Percentiles rank a stretch among this genome's conserved stretches.
Evolutionary conservation across 345 rosid species (phyloP).

Genomic region (Kandelia obovata): DNA sequence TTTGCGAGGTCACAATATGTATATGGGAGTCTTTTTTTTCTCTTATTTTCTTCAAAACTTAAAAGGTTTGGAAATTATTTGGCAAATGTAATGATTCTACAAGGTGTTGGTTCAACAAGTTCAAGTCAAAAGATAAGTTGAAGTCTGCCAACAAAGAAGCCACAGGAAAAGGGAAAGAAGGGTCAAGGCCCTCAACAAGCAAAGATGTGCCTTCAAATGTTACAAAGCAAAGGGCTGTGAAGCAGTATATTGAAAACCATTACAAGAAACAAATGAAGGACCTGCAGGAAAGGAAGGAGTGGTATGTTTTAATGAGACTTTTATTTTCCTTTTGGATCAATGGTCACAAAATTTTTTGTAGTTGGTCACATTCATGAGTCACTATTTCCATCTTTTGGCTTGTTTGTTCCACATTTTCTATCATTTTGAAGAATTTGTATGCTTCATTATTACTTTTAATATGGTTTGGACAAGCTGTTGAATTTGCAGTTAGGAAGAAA

Average conservation of each 20-base stretch:
- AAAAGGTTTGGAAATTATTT: constrained; percentile 5
- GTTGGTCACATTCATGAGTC: background rate
- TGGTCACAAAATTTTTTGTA: background rate
- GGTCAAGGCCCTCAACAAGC: constrained; percentile 42
- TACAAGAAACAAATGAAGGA: constrained; percentile 87
- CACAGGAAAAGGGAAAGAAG: constrained; percentile 55
- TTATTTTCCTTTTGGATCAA: constrained; percentile 12
- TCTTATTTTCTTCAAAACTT: background rate
- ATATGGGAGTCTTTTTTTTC: background rate
- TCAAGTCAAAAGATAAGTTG: constrained; percentile 62
- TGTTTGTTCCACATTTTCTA: background rate
- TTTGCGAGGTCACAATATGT: background rate
- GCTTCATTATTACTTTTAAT: background rate
- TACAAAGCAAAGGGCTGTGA: constrained; percentile 90
- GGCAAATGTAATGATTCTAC: constrained; percentile 49
- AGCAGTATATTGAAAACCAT: constrained; percentile 93
- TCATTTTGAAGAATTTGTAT: background rate
- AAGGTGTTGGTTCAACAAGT: constrained; percentile 71
- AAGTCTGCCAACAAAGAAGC: constrained; percentile 64
- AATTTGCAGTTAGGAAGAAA: too few species aligned
- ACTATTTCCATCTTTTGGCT: background rate
- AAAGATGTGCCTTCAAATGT: constrained; percentile 90
- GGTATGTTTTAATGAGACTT: constrained; percentile 47
- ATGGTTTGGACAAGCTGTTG: too few species aligned
- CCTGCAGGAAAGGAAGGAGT: constrained; percentile 79